Base-by-base conservation (phyloP, 768 basidiomycete species). In the Boletus huronensis region DNA sequence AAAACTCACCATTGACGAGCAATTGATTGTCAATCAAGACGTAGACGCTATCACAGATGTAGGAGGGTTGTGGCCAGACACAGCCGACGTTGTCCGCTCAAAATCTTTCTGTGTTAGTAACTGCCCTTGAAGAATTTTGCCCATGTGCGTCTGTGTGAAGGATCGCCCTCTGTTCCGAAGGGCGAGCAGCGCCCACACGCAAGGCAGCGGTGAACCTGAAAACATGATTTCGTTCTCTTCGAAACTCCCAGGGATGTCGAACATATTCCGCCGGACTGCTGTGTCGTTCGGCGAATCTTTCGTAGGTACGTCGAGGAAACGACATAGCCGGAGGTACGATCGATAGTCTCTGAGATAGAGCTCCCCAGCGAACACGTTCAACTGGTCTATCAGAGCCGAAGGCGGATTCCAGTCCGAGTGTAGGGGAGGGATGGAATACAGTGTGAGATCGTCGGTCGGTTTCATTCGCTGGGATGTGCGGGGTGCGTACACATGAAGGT, bases 401-500 rank as follows among this genome's bases (percentile, higher is more conserved):
- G 53, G 32, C 3, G 55, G 48, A 1, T 28, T 55, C 58, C 53
- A 52, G 13, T 38, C 50, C 2, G 32, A n/a, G 5, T 52, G 49
- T 0, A 52, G 14, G 3, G 55, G 32, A 28, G 60, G 64, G 31
- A 59, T 45, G 3, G 28, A 6, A 16, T 54, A 48, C 0, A 66
- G 52, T 3, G 6, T 34, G 5, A 68, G 62, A 26, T 70, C 55
- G 31, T 80, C 78, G 21, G 71, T 70, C 6, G 73, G 55, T 23
- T 62, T 60, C 70, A 73, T 74, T 2, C 60, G 60, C n/a, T 62
- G 47, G 4, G 64, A 69, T 38, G 72, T 72, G 3, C 74, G 63
- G 2, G 78, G 75, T 3, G 74, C 58, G 47, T 79, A 79, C 0
- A 72, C 28, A 57, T 78, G 77, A 8, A 79, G 68, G 48, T 70